Conservation (phyloP, 192 early-diverging fungal genomes). For the Podila epigama region DNA sequence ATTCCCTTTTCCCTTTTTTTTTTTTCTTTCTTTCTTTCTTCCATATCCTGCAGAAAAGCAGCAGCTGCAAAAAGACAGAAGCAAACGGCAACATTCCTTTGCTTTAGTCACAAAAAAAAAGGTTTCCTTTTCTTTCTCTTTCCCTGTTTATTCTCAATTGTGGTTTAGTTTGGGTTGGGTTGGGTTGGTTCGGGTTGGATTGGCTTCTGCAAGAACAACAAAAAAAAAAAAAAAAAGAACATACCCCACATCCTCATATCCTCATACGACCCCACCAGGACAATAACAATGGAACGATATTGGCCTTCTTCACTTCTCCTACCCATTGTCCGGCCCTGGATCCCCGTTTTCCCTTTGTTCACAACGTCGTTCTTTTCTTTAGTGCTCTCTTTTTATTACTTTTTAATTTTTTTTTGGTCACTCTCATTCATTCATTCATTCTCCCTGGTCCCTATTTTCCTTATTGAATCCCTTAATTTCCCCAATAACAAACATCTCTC, state of each 20-base stretch:
- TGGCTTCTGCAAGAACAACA: too few relatives aligned
- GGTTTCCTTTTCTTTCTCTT: not conserved
- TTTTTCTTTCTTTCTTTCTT: not conserved
- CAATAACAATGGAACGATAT: too few relatives aligned
- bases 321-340: too few relatives aligned
- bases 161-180: not conserved
- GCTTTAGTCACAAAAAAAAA: not conserved
- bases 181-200: too few relatives aligned
- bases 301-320: too few relatives aligned
- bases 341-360: too few relatives aligned
- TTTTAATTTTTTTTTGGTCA: not conserved
- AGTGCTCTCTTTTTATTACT: not conserved
- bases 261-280: too few relatives aligned
- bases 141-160: not conserved
- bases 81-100: not conserved
- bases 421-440: not conserved
- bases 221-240: too few relatives aligned
- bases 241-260: too few relatives aligned
- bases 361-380: too few relatives aligned
- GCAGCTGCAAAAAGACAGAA: too few relatives aligned
- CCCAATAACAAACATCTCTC: not conserved
- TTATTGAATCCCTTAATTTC: conserved; percentile 3
- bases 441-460: not conserved
- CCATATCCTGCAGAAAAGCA: conserved; percentile 1
- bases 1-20: not conserved